phyloP scores from a whole-genome alignment of 1,284 basidiomycete species.

The Sanghuangporus weigelae region DNA sequence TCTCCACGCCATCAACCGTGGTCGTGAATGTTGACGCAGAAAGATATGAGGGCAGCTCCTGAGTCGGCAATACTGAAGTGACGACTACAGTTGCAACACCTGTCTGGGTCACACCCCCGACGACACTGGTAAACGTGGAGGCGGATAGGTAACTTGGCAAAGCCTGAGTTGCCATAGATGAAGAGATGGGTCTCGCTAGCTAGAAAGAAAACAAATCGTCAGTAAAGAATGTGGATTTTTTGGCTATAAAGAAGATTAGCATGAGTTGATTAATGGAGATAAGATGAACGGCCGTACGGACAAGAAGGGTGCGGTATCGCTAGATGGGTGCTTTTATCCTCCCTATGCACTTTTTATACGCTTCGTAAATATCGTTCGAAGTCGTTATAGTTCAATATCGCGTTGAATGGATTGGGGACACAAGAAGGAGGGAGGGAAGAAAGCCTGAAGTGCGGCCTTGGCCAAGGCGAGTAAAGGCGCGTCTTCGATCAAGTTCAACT shows the following conservation, averaged over 20 bases:
- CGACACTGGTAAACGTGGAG: conserved; percentile 10
- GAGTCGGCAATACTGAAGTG: conserved; percentile 13
- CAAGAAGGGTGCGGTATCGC: conserved; percentile 13
- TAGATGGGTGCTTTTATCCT: not conserved
- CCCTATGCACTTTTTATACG: not conserved
- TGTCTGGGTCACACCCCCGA: conserved; percentile 11
- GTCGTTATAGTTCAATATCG: not conserved
- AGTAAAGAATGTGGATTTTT: conserved; percentile 15
- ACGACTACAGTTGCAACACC: conserved; percentile 12
- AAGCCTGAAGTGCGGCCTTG: not conserved
- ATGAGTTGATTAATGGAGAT: not conserved
- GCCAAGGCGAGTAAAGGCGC: not conserved
- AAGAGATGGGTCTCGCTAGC: not conserved
- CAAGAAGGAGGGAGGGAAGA: conserved; percentile 3
- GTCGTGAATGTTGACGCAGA: conserved; percentile 15
- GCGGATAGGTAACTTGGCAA: conserved; percentile 14
- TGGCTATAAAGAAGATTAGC: not conserved
- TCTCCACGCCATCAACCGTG: conserved; percentile 10
- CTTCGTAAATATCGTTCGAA: conserved; percentile 15
- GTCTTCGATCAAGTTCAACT: conserved; percentile 6
- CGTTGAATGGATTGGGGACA: not conserved
- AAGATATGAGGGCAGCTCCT: conserved; percentile 16
- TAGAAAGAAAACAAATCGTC: conserved; percentile 9
- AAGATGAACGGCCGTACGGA: conserved; percentile 4
- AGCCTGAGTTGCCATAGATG: conserved; percentile 14